Base-by-base conservation (phyloP, 2,329 filamentous ascomycete genomes). In the Aspergillus fumigatus region DNA sequence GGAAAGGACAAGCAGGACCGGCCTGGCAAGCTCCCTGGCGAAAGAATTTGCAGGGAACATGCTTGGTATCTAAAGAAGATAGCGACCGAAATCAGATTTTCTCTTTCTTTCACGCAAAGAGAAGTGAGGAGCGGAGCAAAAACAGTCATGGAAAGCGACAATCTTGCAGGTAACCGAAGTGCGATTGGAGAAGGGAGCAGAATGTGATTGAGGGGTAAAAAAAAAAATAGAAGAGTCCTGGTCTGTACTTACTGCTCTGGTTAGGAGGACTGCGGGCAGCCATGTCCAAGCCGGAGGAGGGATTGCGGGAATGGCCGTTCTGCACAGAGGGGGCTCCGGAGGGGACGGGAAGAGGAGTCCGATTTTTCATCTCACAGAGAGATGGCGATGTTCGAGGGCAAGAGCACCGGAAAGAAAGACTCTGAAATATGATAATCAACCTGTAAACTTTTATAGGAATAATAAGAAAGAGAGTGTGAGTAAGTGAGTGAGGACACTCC, bases 11-110 rank as follows among this genome's bases (percentile, higher is more conserved):
- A 63, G 92, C 91, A 73, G 89, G 90, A 66, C 94, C 94, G 56
- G 94, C 94, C 82, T 97, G 93, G 75, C 94, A 99, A 68, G 91
- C 87, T 73, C 93, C 92, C 79, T 96, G 91, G 53, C 92, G 88
- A 77, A 94, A 99, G 88, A 99, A 99, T 82, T 97, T 97, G 88
- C 94, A 99, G 41, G 94, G 94, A 48, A 99, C 94, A 79, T 97
- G 94, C 60, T 92, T 89, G 19, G 94, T 96, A 75, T 96, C 93
- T 97, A 61, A 51, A 51, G 21, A 51, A 49, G 41, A 48, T 23
- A 26, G 2, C 35, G 23, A 23, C 19, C 25, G 10, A 25, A 47
- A 25, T 56, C 27, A 56, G 55, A 47, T 25, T 7, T 17, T 47
- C 21, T 47, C 23, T 23, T 26, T 23, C 23, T 9, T 41, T 48